Evolutionary conservation across 1,139 yeast genomes (phyloP).

Genomic region (Yamadazyma siamensis): DNA sequence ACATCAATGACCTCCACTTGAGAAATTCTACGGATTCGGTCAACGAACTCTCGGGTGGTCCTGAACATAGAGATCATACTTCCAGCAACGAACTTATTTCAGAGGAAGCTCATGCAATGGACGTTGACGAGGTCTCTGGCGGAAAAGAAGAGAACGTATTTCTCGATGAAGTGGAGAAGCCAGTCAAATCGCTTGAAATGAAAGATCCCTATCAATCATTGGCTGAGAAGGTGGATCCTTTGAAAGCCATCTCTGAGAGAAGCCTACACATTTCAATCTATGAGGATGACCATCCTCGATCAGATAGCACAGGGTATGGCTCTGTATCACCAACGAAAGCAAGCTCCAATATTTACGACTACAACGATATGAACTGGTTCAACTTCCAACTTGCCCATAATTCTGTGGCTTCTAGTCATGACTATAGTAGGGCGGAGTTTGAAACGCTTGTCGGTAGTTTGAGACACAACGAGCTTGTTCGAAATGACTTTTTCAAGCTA

Average conservation of each 20-base stretch:
- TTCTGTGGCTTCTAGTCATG: conserved; percentile 11
- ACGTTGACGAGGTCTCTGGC: no score
- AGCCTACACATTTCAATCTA: conserved; percentile 36
- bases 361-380: conserved; percentile 39
- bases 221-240: conserved; percentile 43
- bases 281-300: conserved; percentile 23
- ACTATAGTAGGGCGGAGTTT: conserved; percentile 11
- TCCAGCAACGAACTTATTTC: no score
- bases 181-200: conserved; percentile 1
- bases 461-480: conserved; percentile 3
- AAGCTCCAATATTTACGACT: conserved; percentile 21
- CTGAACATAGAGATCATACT: no score
- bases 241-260: conserved; percentile 31
- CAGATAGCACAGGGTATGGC: conserved; percentile 4
- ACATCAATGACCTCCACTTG: no score
- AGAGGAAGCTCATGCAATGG: background rate
- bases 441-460: conserved; percentile 11
- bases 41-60: no score
- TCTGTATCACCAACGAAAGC: conserved; percentile 22
- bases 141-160: conserved; percentile 6
- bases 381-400: conserved; percentile 34
- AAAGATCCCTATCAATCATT: conserved; percentile 27
- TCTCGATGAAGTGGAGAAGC: background rate
- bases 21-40: no score
- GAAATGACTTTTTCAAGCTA: conserved; percentile 20